Evolutionary conservation across 2,329 filamentous ascomycete species (phyloP).

Genomic region (Fusarium equiseti): DNA sequence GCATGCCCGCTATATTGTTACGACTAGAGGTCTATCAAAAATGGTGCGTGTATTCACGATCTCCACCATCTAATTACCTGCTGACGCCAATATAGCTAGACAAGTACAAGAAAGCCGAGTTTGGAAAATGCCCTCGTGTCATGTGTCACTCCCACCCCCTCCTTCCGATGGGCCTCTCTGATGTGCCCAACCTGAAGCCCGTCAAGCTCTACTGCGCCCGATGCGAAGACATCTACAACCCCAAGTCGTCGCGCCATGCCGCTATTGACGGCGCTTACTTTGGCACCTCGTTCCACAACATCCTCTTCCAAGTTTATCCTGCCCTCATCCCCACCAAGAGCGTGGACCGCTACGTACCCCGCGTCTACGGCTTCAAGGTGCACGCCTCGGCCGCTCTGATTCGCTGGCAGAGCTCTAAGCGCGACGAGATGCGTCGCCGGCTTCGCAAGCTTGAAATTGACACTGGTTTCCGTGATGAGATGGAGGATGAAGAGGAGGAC

Average conservation of each 20-base stretch:
- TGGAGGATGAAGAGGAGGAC: constrained; percentile 73
- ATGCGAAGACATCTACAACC: constrained; percentile 99
- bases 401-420: constrained; percentile 87
- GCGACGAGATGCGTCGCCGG: constrained; percentile 84
- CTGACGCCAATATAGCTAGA: constrained; percentile 75
- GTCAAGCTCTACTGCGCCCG: constrained; percentile 98
- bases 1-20: constrained; percentile 96
- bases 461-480: constrained; percentile 80
- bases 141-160: constrained; percentile 94
- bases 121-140: constrained; percentile 97
- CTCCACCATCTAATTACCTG: background rate
- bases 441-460: constrained; percentile 79
- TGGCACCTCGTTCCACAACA: constrained; percentile 97
- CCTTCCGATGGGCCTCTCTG: constrained; percentile 93
- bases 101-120: constrained; percentile 98
- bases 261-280: constrained; percentile 98
- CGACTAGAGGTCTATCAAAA: constrained; percentile 90
- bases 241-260: constrained; percentile 95
- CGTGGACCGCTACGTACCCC: constrained; percentile 85
- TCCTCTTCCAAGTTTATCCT: constrained; percentile 98
- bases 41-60: constrained; percentile 73
- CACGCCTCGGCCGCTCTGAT: constrained; percentile 89
- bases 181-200: constrained; percentile 86
- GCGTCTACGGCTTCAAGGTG: constrained; percentile 95
- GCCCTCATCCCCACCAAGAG: constrained; percentile 89